These are phyloP conservation scores for Takashimella tepidaria DNA, from an alignment of 1,284 basidiomycete species.

Conservation along the genomic window DNA sequence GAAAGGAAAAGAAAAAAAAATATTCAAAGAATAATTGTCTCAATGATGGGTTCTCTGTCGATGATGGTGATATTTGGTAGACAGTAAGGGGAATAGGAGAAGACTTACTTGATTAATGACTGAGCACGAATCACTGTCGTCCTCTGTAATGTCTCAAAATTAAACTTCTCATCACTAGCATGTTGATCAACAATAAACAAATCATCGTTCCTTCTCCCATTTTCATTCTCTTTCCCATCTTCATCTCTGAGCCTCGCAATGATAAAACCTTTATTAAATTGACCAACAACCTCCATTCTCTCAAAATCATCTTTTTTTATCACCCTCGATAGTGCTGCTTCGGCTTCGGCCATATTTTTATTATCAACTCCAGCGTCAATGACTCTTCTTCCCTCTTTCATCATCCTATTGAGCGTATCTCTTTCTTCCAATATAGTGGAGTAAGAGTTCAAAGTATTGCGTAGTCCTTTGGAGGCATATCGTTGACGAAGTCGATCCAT, in stretches of 20 bases:
- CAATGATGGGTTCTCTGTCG: not conserved
- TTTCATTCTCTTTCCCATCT: constrained; percentile 9
- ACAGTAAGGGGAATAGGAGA: constrained; percentile 2
- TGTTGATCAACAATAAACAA: constrained; percentile 75
- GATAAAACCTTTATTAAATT: constrained; percentile 97
- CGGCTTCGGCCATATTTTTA: constrained; percentile 58
- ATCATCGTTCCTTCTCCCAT: constrained; percentile 56
- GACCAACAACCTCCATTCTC: constrained; percentile 79
- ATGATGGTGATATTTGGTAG: too few species aligned
- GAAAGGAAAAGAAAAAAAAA: not conserved
- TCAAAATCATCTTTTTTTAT: constrained; percentile 85
- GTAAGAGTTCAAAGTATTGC: constrained; percentile 28
- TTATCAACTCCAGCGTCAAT: constrained; percentile 58
- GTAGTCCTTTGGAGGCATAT: constrained; percentile 9
- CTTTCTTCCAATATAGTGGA: constrained; percentile 19
- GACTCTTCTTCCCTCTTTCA: not conserved
- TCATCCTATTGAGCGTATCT: too few species aligned
- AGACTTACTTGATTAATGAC: constrained; percentile 64
- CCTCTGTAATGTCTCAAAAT: constrained; percentile 88
- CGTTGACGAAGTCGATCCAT: constrained; percentile 25
- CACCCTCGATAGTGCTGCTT: constrained; percentile 70
- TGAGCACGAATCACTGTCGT: constrained; percentile 85
- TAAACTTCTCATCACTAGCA: constrained; percentile 88
- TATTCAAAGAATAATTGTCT: not conserved
- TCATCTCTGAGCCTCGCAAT: constrained; percentile 60